Percentiles rank a stretch among this genome's conserved stretches.
Conservation (phyloP, 2,329 filamentous ascomycete species). For the Penicillium sclerotigenum region DNA sequence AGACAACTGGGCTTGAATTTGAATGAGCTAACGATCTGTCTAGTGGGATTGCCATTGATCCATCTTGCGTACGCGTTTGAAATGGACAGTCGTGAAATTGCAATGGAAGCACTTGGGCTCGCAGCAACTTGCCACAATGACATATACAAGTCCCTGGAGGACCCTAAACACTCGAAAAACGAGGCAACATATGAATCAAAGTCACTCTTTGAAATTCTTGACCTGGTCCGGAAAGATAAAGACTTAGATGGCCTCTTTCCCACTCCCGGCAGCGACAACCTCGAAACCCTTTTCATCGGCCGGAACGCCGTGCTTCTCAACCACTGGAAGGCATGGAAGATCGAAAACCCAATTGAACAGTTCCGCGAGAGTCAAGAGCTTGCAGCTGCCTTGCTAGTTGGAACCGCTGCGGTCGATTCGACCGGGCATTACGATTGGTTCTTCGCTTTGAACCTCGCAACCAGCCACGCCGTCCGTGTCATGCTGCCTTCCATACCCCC, state of each 20-base stretch:
- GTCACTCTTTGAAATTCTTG: constrained; percentile 67
- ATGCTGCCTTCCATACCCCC: constrained; percentile 73
- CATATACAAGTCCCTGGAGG: constrained; percentile 64
- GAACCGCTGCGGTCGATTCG: constrained; percentile 24
- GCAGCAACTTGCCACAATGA: constrained; percentile 58
- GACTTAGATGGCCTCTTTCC: constrained; percentile 67
- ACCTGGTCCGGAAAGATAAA: constrained; percentile 65
- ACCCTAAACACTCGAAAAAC: constrained; percentile 63
- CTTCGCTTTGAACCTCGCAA: constrained; percentile 75
- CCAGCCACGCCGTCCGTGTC: constrained; percentile 83
- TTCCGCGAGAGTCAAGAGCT: constrained; percentile 67
- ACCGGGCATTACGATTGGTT: constrained; percentile 73
- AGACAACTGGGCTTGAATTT: background rate
- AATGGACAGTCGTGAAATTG: constrained; percentile 77
- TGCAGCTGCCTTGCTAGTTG: constrained; percentile 47
- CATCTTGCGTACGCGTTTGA: constrained; percentile 94
- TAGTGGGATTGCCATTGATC: constrained; percentile 88
- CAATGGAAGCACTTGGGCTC: constrained; percentile 80
- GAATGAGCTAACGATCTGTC: constrained; percentile 26
- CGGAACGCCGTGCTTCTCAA: constrained; percentile 71
- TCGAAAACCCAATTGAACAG: constrained; percentile 66
- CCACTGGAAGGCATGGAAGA: constrained; percentile 86
- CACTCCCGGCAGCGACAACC: constrained; percentile 58
- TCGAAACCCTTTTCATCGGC: constrained; percentile 65
- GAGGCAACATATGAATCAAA: constrained; percentile 58